These are phyloP conservation scores for Potentilla sterilis DNA, from an alignment of 306 rosid genomes.

Conservation along the genomic window DNA sequence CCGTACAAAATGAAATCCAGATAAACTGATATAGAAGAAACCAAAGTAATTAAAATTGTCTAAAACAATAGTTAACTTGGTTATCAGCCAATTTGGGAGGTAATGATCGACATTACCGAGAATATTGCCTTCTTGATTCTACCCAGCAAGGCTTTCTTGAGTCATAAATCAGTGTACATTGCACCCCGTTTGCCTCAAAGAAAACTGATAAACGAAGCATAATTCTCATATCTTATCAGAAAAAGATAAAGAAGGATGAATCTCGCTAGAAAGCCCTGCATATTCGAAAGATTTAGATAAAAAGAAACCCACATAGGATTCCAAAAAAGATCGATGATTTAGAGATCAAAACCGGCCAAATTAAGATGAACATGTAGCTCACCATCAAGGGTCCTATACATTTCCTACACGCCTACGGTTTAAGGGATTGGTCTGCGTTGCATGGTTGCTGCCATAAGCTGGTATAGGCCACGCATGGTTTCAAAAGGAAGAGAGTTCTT, in stretches of 20 bases:
- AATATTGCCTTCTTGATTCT: background rate
- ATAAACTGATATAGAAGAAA: too few species aligned
- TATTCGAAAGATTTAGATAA: slow-evolving; percentile 34
- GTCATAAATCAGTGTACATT: background rate
- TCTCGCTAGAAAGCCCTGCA: slow-evolving; percentile 35
- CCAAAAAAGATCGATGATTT: slow-evolving; percentile 33
- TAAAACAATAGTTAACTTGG: background rate
- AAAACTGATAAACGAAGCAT: slow-evolving; percentile 28
- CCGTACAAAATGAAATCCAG: too few species aligned
- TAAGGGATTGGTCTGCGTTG: slow-evolving; percentile 27
- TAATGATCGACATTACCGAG: background rate
- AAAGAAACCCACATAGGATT: slow-evolving; percentile 57
- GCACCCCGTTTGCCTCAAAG: slow-evolving; percentile 24
- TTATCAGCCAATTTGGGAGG: background rate
- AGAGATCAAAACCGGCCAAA: slow-evolving; percentile 14
- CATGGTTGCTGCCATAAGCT: slow-evolving; percentile 42
- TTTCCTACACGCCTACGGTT: slow-evolving; percentile 35
- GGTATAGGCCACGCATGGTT: slow-evolving; percentile 41
- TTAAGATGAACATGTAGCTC: slow-evolving; percentile 15
- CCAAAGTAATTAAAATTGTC: too few species aligned
- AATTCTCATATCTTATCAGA: slow-evolving; percentile 40
- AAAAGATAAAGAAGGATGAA: slow-evolving; percentile 40
- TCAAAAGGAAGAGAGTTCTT: slow-evolving; percentile 35
- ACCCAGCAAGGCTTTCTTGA: background rate
- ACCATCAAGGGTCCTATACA: slow-evolving; percentile 45